Base-by-base conservation (phyloP, 2,329 filamentous ascomycete species). In the Fusarium humuli region DNA sequence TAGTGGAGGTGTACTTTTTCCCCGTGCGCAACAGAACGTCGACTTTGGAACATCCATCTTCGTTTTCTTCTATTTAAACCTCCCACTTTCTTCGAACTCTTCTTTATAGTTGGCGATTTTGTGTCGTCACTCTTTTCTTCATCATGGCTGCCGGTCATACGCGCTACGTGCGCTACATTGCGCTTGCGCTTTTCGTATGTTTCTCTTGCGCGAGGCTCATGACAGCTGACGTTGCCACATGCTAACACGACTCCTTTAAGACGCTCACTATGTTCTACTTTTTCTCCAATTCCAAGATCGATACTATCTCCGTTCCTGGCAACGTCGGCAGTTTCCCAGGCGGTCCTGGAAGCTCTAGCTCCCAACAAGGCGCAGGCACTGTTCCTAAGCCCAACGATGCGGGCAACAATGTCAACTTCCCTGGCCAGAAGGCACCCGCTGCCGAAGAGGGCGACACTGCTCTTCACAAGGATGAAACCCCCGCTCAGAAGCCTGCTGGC, bases 101-200 rank as follows among this genome's bases (percentile, higher is more conserved):
- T 71, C 40, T 58, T 59, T 27, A 37, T 50, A 40, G 34, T 47
- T 59, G 53, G 55, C 66, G 67, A 57, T 47, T 62, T 37, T 25
- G 44, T 40, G 57, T 71, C 67, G 71, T 65, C 58, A 61, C 61
- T 66, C 58, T n/a, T 25, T 63, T 63, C 65, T 71, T 73, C 77
- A 83, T 72, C 77, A 88, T 87, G 85, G 90, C 90, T 82, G 87
- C 90, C 65, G 90, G 90, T 79, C 90, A 88, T 73, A 89, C 91
- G 81, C 90, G 92, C 82, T 93, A 94, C 77, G 83, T 90, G 85
- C 88, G 89, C 85, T 91, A 90, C 81, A 86, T 97, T 79, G 86
- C 96, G 78, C 90, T 97, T 77, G 92, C 94, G 64, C 87, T 94
- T 77, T 91, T 97, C 78, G 94, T 97, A 87, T 78, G 91, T 86